Conservation (phyloP, 2,329 filamentous ascomycete genomes). For the Scytalidium lignicola region DNA sequence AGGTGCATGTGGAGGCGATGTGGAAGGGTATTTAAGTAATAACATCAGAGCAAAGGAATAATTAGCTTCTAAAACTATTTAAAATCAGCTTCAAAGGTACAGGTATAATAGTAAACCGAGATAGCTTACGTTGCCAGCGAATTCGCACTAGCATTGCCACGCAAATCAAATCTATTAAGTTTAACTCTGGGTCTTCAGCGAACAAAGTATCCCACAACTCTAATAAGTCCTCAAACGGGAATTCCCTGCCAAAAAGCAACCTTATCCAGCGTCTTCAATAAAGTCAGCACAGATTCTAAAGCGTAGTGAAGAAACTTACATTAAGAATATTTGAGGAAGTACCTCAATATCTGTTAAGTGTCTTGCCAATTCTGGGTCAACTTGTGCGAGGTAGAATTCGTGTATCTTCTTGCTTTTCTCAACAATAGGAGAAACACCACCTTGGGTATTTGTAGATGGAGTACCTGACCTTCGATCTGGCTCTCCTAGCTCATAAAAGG, state of each 20-base stretch:
- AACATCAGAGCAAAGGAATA: conserved; percentile 81
- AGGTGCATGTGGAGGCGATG: conserved; percentile 56
- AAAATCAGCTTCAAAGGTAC: conserved; percentile 1
- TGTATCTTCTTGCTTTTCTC: conserved; percentile 83
- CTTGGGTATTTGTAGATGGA: conserved; percentile 12
- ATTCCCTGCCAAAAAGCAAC: conserved; percentile 88
- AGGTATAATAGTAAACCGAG: neutral
- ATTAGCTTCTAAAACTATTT: conserved; percentile 74
- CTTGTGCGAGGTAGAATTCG: conserved; percentile 68
- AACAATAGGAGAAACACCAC: conserved; percentile 66
- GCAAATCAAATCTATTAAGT: conserved; percentile 85
- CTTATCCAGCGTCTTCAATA: conserved; percentile 71
- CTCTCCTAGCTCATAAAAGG: conserved; percentile 68
- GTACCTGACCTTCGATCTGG: conserved; percentile 36
- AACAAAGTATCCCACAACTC: conserved; percentile 89
- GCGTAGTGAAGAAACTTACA: conserved; percentile 48
- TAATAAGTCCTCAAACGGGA: conserved; percentile 79
- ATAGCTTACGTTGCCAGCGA: conserved; percentile 76
- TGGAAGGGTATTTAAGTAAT: conserved; percentile 76
- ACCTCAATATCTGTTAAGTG: conserved; percentile 83
- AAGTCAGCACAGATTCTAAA: conserved; percentile 4
- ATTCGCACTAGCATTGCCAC: conserved; percentile 90
- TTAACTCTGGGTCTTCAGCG: conserved; percentile 73
- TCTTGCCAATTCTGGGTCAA: conserved; percentile 76
- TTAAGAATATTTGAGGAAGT: conserved; percentile 92